Conservation (phyloP, 306 rosid genomes). For the Erythrophleum fordii region DNA sequence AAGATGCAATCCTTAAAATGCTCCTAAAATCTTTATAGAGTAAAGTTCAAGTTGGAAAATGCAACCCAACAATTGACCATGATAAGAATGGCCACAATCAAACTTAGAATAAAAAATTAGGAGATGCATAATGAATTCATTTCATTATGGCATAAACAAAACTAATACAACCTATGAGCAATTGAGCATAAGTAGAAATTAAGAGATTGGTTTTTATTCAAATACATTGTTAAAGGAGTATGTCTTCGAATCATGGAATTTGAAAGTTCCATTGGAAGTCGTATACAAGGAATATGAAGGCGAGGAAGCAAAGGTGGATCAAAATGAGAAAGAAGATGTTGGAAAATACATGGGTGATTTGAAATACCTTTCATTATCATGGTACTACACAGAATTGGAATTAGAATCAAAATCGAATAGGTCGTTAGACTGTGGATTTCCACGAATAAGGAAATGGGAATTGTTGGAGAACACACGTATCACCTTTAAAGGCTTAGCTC, state of each 20-base stretch:
- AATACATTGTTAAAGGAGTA: slow-evolving; percentile 53
- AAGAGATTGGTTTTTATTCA: slow-evolving; percentile 47
- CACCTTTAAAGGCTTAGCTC: too few species aligned
- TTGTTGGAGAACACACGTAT: slow-evolving; percentile 56
- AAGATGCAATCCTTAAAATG: too few species aligned
- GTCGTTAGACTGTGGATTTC: slow-evolving; percentile 60
- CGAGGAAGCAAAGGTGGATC: slow-evolving; percentile 53
- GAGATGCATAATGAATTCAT: too few species aligned
- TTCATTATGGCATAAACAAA: too few species aligned
- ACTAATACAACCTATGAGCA: too few species aligned
- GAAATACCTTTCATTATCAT: slow-evolving; percentile 61
- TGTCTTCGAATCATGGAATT: slow-evolving; percentile 68
- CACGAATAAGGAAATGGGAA: slow-evolving; percentile 46
- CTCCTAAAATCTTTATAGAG: too few species aligned
- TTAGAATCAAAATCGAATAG: slow-evolving; percentile 75
- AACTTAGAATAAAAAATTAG: too few species aligned
- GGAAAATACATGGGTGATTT: slow-evolving; percentile 6
- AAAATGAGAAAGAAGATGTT: slow-evolving; percentile 14
- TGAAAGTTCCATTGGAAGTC: slow-evolving; percentile 81
- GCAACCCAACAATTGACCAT: too few species aligned
- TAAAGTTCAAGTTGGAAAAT: too few species aligned
- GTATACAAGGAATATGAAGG: slow-evolving; percentile 72
- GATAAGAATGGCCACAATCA: too few species aligned
- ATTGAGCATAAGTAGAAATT: too few species aligned
- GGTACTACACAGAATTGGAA: slow-evolving; percentile 73